Percentiles rank a stretch among this genome's conserved stretches.
These are phyloP conservation scores for Beauveria scarabaeidicola DNA, from an alignment of 2,329 filamentous ascomycete species.

Conservation along the genomic window DNA sequence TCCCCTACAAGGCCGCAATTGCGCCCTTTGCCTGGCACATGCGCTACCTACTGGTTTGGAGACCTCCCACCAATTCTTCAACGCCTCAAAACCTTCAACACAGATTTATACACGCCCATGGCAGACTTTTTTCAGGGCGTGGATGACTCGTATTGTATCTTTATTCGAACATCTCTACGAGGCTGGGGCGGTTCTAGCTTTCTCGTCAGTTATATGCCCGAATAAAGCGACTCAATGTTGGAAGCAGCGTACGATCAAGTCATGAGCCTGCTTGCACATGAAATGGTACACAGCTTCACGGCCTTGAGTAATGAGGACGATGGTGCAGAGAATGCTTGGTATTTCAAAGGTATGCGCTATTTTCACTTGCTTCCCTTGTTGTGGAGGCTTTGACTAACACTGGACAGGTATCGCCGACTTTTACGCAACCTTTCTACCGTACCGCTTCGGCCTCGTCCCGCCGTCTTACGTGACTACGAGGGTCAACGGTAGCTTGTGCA, in stretches of 20 bases:
- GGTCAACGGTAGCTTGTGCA: slow-evolving; percentile 9
- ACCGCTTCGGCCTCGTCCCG: slow-evolving; percentile 12
- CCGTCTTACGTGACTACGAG: slow-evolving; percentile 9
- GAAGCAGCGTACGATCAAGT: slow-evolving; percentile 6
- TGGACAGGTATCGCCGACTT: slow-evolving; percentile 11
- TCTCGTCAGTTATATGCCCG: slow-evolving; percentile 11
- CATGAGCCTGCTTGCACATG: slow-evolving; percentile 10
- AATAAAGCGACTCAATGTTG: slow-evolving; percentile 11
- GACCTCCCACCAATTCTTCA: slow-evolving; percentile 10
- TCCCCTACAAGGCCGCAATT: slow-evolving; percentile 6
- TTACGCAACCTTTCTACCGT: slow-evolving; percentile 12
- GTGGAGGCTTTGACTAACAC: background rate
- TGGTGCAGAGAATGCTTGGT: slow-evolving; percentile 14
- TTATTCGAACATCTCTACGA: slow-evolving; percentile 10
- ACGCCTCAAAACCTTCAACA: slow-evolving; percentile 11
- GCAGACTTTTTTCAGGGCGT: slow-evolving; percentile 8
- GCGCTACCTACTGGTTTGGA: slow-evolving; percentile 15
- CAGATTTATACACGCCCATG: slow-evolving; percentile 11
- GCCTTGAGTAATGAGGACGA: slow-evolving; percentile 8
- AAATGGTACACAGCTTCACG: slow-evolving; percentile 15
- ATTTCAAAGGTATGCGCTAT: slow-evolving; percentile 9
- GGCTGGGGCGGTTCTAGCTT: slow-evolving; percentile 13
- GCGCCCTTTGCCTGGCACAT: background rate
- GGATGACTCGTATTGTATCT: slow-evolving; percentile 12
- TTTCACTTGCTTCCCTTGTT: background rate